Evolutionary conservation across 805 yeast species (phyloP).

Genomic region (Ogataea henricii): DNA sequence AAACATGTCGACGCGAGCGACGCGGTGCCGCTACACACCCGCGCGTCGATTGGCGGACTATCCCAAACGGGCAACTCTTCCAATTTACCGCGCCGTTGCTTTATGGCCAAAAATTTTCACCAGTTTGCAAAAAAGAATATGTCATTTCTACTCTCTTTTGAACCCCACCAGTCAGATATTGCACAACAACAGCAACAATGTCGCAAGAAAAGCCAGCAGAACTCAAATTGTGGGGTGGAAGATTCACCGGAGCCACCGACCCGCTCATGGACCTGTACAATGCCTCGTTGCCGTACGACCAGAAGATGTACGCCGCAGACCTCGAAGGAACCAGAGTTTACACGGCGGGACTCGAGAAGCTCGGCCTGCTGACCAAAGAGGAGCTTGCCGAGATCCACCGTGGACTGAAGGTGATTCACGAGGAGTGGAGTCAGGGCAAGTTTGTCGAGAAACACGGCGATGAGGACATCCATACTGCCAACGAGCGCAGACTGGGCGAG

Average conservation of each 20-base stretch:
- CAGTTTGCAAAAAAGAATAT: not conserved
- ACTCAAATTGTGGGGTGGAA: slow-evolving; percentile 93
- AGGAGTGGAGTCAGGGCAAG: slow-evolving; percentile 75
- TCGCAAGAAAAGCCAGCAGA: slow-evolving; percentile 52
- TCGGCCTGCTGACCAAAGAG: slow-evolving; percentile 69
- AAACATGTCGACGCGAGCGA: not conserved
- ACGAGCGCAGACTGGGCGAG: slow-evolving; percentile 96
- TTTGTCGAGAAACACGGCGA: slow-evolving; percentile 85
- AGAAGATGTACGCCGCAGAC: slow-evolving; percentile 93
- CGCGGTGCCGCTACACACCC: not conserved
- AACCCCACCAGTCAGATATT: not conserved
- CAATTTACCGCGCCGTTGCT: slow-evolving; percentile 5
- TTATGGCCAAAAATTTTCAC: slow-evolving; percentile 3
- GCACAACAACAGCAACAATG: not conserved
- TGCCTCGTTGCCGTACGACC: slow-evolving; percentile 94
- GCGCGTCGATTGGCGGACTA: not conserved
- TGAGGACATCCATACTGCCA: slow-evolving; percentile 98
- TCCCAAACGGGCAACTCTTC: slow-evolving; percentile 2
- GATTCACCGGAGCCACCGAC: slow-evolving; percentile 96
- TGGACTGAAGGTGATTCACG: slow-evolving; percentile 70
- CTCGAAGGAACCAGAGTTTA: slow-evolving; percentile 92
- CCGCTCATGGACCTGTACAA: slow-evolving; percentile 97
- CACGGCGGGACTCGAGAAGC: slow-evolving; percentile 80
- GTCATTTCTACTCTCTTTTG: not conserved
- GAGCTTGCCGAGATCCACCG: slow-evolving; percentile 82